Conservation (phyloP, 257 asterid genomes). For the Lavandula angustifolia region DNA sequence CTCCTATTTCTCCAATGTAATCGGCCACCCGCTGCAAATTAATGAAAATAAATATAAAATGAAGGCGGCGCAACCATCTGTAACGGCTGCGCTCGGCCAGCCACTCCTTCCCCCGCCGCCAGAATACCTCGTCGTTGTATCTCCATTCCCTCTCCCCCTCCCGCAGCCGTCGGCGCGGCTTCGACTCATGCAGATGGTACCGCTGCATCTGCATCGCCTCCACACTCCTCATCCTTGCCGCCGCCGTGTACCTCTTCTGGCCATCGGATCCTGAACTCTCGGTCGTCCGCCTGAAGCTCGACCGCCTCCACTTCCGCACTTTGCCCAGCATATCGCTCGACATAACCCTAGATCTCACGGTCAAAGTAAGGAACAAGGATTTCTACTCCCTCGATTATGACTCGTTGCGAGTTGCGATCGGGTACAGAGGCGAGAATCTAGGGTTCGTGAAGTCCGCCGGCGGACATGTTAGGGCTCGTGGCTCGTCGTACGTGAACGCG, state of each 20-base stretch:
- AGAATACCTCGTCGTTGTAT: slow-evolving; percentile 52
- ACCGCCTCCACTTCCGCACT: slow-evolving; percentile 48
- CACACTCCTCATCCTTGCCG: slow-evolving; percentile 45
- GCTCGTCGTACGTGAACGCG: slow-evolving; percentile 62
- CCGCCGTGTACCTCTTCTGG: slow-evolving; percentile 60
- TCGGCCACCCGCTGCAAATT: slow-evolving; percentile 4
- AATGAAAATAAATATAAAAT: slow-evolving; percentile 23
- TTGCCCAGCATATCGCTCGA: slow-evolving; percentile 59
- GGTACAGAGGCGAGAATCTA: slow-evolving; percentile 67
- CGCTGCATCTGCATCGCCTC: slow-evolving; percentile 37
- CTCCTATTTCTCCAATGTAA: slow-evolving; percentile 23
- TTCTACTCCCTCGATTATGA: slow-evolving; percentile 68
- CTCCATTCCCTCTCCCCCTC: slow-evolving; percentile 43
- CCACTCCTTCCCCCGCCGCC: slow-evolving; percentile 55
- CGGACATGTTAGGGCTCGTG: slow-evolving; percentile 66
- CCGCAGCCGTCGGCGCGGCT: slow-evolving; percentile 41
- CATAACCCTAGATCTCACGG: slow-evolving; percentile 58
- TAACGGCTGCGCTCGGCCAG: slow-evolving; percentile 38
- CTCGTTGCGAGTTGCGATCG: slow-evolving; percentile 49
- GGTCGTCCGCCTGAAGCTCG: slow-evolving; percentile 57
- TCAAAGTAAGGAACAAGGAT: slow-evolving; percentile 64
- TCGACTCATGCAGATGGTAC: slow-evolving; percentile 33
- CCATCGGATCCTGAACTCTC: slow-evolving; percentile 83
- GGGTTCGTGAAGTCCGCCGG: slow-evolving; percentile 56
- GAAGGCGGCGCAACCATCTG: slow-evolving; percentile 45